Evolutionary conservation across 1,284 basidiomycete species (phyloP).

Genomic region (Leucoagaricus sp.): DNA sequence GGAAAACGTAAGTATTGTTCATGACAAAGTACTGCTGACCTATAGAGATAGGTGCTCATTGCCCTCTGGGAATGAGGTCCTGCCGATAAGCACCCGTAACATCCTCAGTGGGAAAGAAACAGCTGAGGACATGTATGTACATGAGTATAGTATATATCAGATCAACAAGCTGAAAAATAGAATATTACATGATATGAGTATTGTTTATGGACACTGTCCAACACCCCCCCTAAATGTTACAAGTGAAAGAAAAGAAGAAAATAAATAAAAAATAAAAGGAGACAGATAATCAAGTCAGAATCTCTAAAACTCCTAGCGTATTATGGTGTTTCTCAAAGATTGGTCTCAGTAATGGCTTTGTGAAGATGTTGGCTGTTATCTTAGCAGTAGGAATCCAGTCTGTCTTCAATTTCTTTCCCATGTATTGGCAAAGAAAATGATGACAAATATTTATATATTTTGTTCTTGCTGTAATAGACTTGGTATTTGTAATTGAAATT

Average conservation of each 20-base stretch:
- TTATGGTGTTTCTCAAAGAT: constrained; percentile 4
- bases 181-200: neutral
- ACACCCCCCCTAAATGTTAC: neutral
- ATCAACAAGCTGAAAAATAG: too few relatives aligned
- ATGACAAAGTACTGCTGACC: too few relatives aligned
- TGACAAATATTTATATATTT: constrained; percentile 46
- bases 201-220: too few relatives aligned
- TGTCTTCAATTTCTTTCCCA: constrained; percentile 18
- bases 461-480: constrained; percentile 32
- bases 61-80: too few relatives aligned
- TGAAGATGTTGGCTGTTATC: constrained; percentile 31
- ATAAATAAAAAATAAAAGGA: constrained; percentile 2
- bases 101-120: too few relatives aligned
- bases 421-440: constrained; percentile 32
- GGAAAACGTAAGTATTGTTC: too few relatives aligned
- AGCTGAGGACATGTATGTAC: too few relatives aligned
- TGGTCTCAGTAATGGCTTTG: constrained; percentile 14
- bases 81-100: too few relatives aligned
- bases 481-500: constrained; percentile 31
- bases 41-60: too few relatives aligned
- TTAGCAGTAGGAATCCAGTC: constrained; percentile 26
- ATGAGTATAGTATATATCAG: too few relatives aligned
- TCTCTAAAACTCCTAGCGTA: neutral
- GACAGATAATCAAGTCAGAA: neutral
- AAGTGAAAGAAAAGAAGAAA: neutral